phyloP scores from a whole-genome alignment of 169 alveolate species.

The Miamiensis avidus region DNA sequence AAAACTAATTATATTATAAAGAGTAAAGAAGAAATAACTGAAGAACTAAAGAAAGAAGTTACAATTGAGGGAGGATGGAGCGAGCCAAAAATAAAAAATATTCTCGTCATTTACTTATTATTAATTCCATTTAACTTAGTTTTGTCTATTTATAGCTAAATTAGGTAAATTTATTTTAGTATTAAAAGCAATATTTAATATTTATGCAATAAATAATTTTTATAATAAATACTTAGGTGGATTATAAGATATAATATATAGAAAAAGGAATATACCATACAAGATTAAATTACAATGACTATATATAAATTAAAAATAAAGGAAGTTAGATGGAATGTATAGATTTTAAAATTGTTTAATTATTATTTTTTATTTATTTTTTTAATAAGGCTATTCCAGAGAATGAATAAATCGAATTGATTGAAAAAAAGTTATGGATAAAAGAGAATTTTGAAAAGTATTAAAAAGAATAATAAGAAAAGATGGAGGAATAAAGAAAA shows the following conservation, averaged over 20 bases:
- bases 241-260: too few relatives aligned
- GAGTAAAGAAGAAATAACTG: neutral
- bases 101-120: too few relatives aligned
- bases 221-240: neutral
- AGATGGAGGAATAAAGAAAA: neutral
- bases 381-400: neutral
- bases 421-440: neutral
- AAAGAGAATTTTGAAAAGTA: neutral
- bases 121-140: neutral
- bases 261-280: neutral
- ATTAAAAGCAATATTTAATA: too few relatives aligned
- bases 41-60: neutral
- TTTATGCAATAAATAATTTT: too few relatives aligned
- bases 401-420: neutral
- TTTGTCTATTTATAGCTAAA: too few relatives aligned
- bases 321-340: neutral
- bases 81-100: neutral
- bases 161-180: neutral
- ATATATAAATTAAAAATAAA: too few relatives aligned
- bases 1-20: too few relatives aligned
- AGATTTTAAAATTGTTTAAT: too few relatives aligned
- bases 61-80: neutral
- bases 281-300: neutral
- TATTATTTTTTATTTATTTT: too few relatives aligned
- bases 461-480: neutral